phyloP scores from a whole-genome alignment of 2,329 filamentous ascomycete species.

The Coniosporium tulheliwenetii region DNA sequence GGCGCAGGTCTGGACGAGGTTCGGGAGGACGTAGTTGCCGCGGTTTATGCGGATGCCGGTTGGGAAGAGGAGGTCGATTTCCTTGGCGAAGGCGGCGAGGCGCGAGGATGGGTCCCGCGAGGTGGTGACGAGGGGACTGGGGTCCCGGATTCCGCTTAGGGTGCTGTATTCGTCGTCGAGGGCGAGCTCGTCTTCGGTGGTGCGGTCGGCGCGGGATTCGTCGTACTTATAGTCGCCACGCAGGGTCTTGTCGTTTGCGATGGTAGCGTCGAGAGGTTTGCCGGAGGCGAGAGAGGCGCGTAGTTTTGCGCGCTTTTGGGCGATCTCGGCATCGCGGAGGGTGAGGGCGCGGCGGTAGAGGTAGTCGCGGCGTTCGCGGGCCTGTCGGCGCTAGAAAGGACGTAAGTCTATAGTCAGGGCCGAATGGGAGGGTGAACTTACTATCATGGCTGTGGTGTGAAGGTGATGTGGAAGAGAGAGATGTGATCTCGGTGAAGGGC shows the following conservation, averaged over 20 bases:
- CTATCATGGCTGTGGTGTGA: constrained; percentile 11
- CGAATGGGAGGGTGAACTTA: constrained; percentile 2
- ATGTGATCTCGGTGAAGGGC: too few relatives aligned
- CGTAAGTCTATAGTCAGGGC: not conserved
- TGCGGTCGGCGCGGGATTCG: constrained; percentile 58
- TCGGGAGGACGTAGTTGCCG: constrained; percentile 75
- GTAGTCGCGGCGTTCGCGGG: constrained; percentile 69
- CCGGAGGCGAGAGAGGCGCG: constrained; percentile 77
- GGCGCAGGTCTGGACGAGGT: constrained; percentile 69
- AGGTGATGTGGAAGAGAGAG: too few relatives aligned
- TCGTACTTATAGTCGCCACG: constrained; percentile 89
- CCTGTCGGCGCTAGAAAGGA: constrained; percentile 47
- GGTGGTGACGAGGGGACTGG: constrained; percentile 78
- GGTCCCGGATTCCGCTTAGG: constrained; percentile 81
- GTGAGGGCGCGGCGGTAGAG: constrained; percentile 80
- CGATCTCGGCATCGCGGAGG: constrained; percentile 80
- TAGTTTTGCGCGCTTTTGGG: constrained; percentile 77
- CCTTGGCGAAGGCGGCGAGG: constrained; percentile 81
- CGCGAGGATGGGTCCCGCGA: constrained; percentile 75
- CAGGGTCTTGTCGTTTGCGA: constrained; percentile 74
- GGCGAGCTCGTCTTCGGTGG: constrained; percentile 52
- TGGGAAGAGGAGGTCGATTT: constrained; percentile 68
- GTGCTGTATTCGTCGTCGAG: constrained; percentile 83
- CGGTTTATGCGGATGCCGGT: constrained; percentile 81
- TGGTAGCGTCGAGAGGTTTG: constrained; percentile 64